phyloP scores from a whole-genome alignment of 345 rosid species.

The Eucalyptus albens region DNA sequence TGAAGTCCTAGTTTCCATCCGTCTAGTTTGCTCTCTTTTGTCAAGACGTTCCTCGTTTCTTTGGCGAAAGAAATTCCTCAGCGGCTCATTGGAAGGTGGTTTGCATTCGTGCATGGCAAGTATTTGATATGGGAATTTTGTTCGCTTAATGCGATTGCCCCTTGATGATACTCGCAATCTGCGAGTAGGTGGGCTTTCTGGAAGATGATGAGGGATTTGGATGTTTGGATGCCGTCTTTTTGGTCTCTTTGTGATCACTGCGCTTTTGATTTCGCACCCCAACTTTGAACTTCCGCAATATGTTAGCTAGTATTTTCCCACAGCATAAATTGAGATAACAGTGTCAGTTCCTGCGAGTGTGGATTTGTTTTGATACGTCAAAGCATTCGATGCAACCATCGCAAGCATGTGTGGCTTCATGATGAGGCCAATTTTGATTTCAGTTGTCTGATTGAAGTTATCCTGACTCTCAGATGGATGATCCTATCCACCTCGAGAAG shows the following conservation, averaged over 20 bases:
- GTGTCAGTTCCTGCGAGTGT: not conserved
- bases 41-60: not conserved
- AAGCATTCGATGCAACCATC: accelerated
- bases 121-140: not conserved
- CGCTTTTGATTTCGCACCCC: not conserved
- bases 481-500: conserved; percentile 49
- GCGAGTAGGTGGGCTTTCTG: not conserved
- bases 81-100: not conserved
- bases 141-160: not conserved
- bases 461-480: conserved; percentile 55
- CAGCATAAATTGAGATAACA: not conserved
- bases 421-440: not conserved
- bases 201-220: not conserved
- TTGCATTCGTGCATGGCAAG: not conserved
- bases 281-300: not conserved
- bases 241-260: not conserved
- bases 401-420: not conserved
- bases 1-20: not conserved
- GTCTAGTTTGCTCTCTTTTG: not conserved
- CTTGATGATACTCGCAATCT: not conserved
- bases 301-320: not conserved
- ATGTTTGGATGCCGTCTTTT: not conserved
- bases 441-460: not conserved
- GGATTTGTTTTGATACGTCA: not conserved
- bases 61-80: not conserved